Evolutionary conservation across 2,329 filamentous ascomycete genomes (phyloP).

Genomic region (Arachnopeziza araneosa): DNA sequence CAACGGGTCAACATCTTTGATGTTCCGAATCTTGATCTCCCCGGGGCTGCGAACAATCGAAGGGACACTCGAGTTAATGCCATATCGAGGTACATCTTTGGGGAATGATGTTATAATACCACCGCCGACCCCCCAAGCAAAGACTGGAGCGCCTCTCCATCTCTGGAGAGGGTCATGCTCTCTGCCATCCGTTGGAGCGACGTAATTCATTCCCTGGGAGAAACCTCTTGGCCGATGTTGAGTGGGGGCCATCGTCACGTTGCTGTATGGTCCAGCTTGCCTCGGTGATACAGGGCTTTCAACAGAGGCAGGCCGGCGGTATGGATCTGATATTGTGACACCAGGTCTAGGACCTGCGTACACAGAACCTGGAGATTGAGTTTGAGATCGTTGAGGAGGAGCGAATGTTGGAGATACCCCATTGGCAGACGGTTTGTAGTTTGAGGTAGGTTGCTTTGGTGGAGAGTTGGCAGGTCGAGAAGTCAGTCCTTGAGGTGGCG

Average conservation of each 20-base stretch:
- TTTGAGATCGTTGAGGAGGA: constrained; percentile 55
- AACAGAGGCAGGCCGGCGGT: constrained; percentile 48
- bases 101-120: constrained; percentile 80
- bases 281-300: constrained; percentile 25
- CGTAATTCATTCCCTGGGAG: constrained; percentile 48
- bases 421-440: constrained; percentile 40
- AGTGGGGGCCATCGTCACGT: constrained; percentile 6
- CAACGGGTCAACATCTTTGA: constrained; percentile 68
- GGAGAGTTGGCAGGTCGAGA: constrained; percentile 46
- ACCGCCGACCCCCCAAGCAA: constrained; percentile 85
- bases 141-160: constrained; percentile 85
- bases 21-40: constrained; percentile 70
- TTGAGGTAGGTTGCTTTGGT: constrained; percentile 47
- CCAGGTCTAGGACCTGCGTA: constrained; percentile 42
- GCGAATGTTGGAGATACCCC: constrained; percentile 34
- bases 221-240: constrained; percentile 41
- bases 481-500: constrained; percentile 37
- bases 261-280: background rate
- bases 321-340: constrained; percentile 33
- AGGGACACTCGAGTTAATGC: constrained; percentile 59
- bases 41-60: constrained; percentile 79
- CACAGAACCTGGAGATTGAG: constrained; percentile 55
- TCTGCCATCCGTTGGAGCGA: constrained; percentile 59
- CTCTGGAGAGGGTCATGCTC: constrained; percentile 74
- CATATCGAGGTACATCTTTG: constrained; percentile 80